phyloP scores from a whole-genome alignment of 129 eudicot species.

The Tagetes erecta region DNA sequence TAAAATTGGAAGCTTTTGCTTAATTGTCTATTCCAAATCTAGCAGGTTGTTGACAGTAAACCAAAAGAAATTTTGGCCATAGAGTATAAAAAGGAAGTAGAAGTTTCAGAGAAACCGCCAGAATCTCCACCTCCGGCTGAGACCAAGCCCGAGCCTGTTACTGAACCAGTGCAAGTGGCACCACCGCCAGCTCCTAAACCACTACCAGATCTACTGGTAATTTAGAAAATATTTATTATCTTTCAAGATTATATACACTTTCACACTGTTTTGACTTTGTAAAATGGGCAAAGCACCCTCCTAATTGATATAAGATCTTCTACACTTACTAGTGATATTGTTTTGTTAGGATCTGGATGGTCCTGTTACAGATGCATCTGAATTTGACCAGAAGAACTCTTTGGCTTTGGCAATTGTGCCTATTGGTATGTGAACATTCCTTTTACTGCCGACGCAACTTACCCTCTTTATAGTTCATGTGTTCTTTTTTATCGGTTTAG shows the following conservation, averaged over 20 bases:
- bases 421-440: conserved; percentile 48
- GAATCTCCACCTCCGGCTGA: conserved; percentile 50
- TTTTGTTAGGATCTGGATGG: conserved; percentile 65
- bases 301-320: conserved; percentile 7
- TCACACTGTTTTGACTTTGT: conserved; percentile 10
- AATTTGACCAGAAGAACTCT: conserved; percentile 82
- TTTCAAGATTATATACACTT: not conserved
- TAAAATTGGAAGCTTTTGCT: not conserved
- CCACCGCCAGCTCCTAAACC: conserved; percentile 53
- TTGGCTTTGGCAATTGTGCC: conserved; percentile 95
- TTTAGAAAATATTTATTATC: not conserved
- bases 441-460: not conserved
- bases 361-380: conserved; percentile 68
- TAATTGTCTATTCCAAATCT: conserved; percentile 21
- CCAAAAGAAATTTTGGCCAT: conserved; percentile 40
- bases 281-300: conserved; percentile 14
- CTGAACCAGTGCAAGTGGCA: conserved; percentile 65
- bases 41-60: conserved; percentile 36
- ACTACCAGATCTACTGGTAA: conserved; percentile 88
- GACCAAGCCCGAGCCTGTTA: conserved; percentile 43
- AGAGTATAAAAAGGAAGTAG: conserved; percentile 33
- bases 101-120: conserved; percentile 39
- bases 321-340: conserved; percentile 21
- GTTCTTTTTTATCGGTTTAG: not conserved
- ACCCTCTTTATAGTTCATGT: not conserved